A percentile compares a stretch with the other conserved stretches of the same genome.
These are phyloP conservation scores for Chlamydomonas sphaeroides DNA, from an alignment of 139 green algal genomes.

Conservation along the genomic window DNA sequence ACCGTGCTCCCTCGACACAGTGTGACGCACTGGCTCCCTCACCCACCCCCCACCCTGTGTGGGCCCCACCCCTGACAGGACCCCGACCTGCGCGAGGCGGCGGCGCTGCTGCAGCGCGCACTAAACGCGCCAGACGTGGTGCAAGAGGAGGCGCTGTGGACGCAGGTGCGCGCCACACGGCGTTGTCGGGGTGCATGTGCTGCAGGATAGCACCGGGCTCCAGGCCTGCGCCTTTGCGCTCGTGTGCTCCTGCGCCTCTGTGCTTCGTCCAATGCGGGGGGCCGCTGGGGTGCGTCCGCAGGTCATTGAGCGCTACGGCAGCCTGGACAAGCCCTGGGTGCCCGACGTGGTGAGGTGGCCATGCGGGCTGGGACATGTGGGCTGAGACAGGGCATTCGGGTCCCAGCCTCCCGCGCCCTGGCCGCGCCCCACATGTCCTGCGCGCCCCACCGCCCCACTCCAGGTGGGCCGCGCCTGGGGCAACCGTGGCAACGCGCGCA, in stretches of 20 bases:
- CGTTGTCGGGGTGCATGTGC: too few species aligned
- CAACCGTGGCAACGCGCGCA: slow-evolving; percentile 90
- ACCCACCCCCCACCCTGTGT: not conserved
- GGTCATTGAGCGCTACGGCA: slow-evolving; percentile 64
- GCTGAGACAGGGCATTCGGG: not conserved
- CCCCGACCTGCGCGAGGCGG: slow-evolving; percentile 72
- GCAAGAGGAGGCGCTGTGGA: slow-evolving; percentile 83
- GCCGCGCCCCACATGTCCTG: not conserved
- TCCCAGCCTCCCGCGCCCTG: too few species aligned
- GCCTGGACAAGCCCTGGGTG: slow-evolving; percentile 73
- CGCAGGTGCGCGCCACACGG: too few species aligned
- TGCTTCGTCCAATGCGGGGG: too few species aligned
- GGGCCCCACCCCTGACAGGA: slow-evolving; percentile 61
- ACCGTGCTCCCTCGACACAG: not conserved
- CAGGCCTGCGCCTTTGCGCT: too few species aligned
- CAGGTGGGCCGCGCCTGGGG: slow-evolving; percentile 80
- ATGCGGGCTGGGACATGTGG: not conserved
- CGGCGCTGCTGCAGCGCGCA: slow-evolving; percentile 76
- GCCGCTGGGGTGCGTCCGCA: slow-evolving; percentile 79
- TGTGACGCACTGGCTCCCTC: not conserved
- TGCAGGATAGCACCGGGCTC: too few species aligned
- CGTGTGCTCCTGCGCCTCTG: too few species aligned
- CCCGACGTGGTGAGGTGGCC: slow-evolving; percentile 72
- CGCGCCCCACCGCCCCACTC: not conserved
- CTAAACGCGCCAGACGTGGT: slow-evolving; percentile 73